Percentiles rank a stretch among this genome's conserved stretches.
Evolutionary conservation across 805 yeast species (phyloP).

Genomic region (Saccharomycopsis vini): DNA sequence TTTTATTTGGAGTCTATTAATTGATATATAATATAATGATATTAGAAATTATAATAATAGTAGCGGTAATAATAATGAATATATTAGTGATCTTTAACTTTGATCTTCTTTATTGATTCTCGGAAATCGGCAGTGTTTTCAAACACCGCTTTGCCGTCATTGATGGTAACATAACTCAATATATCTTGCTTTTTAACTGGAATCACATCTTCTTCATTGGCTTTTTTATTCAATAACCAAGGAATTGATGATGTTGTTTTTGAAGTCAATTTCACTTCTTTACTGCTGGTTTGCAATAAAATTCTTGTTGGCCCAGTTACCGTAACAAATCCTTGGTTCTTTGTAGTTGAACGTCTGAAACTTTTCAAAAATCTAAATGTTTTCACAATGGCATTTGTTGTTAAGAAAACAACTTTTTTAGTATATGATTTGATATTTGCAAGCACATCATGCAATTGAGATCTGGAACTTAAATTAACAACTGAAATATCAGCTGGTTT

Average conservation of each 20-base stretch:
- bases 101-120: background rate
- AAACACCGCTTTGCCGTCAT: conserved; percentile 22
- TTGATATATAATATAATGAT: background rate
- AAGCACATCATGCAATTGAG: no score
- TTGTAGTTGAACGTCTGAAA: no score
- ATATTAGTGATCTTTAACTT: background rate
- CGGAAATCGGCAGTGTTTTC: conserved; percentile 11
- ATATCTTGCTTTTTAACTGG: conserved; percentile 25
- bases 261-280: background rate
- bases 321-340: conserved; percentile 5
- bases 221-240: background rate
- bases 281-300: conserved; percentile 5
- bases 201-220: conserved; percentile 11
- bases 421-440: no score
- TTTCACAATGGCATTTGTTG: no score
- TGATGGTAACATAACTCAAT: conserved; percentile 31
- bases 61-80: background rate
- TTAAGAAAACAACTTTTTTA: no score
- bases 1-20: no score
- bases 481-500: no score
- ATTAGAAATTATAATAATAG: no score
- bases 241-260: background rate
- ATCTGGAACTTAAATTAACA: no score
- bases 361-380: no score
- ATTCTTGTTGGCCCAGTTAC: conserved; percentile 17